These are phyloP conservation scores for Lactarius hatsudake DNA, from an alignment of 768 basidiomycete species.

Conservation along the genomic window DNA sequence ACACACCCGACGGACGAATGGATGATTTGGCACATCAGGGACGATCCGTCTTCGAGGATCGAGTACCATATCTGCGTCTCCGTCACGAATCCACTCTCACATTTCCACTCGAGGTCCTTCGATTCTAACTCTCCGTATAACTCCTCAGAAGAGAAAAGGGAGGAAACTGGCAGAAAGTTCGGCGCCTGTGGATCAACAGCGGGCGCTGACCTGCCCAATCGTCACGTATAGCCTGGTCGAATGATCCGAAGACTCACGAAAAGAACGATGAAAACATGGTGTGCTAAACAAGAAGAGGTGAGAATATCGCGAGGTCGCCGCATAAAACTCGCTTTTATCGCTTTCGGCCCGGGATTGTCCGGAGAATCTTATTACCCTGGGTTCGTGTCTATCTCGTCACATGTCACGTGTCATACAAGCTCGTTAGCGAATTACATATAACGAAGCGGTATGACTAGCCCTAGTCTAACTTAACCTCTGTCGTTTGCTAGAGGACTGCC, in stretches of 20 bases:
- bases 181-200: conserved; percentile 64
- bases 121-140: conserved; percentile 72
- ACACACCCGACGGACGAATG: conserved; percentile 87
- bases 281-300: conserved; percentile 26
- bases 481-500: conserved; percentile 7
- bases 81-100: conserved; percentile 77
- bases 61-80: conserved; percentile 92
- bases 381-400: too few relatives aligned
- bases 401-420: neutral
- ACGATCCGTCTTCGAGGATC: conserved; percentile 73
- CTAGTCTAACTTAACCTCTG: conserved; percentile 15
- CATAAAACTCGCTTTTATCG: neutral
- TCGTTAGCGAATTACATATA: neutral
- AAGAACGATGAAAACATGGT: conserved; percentile 78
- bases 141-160: conserved; percentile 51
- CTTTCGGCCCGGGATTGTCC: conserved; percentile 14
- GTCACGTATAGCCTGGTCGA: conserved; percentile 20
- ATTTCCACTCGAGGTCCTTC: conserved; percentile 80
- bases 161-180: conserved; percentile 82
- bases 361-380: neutral
- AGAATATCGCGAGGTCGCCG: neutral
- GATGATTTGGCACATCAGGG: conserved; percentile 80
- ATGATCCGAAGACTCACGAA: conserved; percentile 54
- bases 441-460: neutral
- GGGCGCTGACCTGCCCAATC: conserved; percentile 45